Percentiles rank a stretch among this genome's conserved stretches.
Evolutionary conservation across 176 grass and related monocot genomes (phyloP).

Genomic region (Leersia perrieri): DNA sequence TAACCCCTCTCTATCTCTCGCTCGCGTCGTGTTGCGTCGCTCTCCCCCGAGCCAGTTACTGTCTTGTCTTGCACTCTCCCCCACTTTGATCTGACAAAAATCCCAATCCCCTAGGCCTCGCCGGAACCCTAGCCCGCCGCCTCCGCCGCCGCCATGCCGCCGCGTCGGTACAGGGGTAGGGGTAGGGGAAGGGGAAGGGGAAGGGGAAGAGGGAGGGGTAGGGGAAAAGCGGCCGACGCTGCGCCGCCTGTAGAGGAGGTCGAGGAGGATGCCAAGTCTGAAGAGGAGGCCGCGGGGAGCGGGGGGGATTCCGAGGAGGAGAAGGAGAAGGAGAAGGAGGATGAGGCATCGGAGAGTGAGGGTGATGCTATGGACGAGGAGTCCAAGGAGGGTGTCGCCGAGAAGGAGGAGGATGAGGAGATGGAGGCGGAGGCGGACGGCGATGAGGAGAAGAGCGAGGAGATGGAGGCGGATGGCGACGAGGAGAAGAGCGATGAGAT

Average conservation of each 20-base stretch:
- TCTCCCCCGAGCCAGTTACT: constrained; percentile 10
- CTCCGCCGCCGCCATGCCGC: constrained; percentile 39
- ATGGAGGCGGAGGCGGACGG: constrained; percentile 24
- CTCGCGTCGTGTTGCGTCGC: not conserved
- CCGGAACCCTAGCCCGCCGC: constrained; percentile 51
- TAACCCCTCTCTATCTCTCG: constrained; percentile 7
- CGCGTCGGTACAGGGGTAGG: constrained; percentile 22
- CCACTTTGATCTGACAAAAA: constrained; percentile 36
- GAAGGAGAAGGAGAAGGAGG: constrained; percentile 30
- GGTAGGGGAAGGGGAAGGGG: constrained; percentile 5
- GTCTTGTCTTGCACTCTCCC: constrained; percentile 10
- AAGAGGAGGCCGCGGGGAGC: constrained; percentile 25
- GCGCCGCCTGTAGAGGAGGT: constrained; percentile 40
- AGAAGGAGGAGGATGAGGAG: constrained; percentile 25
- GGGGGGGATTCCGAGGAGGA: constrained; percentile 14
- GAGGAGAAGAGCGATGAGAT: constrained; percentile 24
- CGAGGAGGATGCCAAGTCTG: constrained; percentile 31
- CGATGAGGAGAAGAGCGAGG: constrained; percentile 19
- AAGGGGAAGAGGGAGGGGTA: not conserved
- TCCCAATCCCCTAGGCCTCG: constrained; percentile 25
- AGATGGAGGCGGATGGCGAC: constrained; percentile 15
- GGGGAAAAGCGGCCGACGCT: not conserved
- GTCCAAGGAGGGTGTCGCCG: constrained; percentile 22
- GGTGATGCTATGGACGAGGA: constrained; percentile 32
- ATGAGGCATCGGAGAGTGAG: constrained; percentile 18